Evolutionary conservation across 2,329 filamentous ascomycete genomes (phyloP), one percentile per base, ranked within the genome.

Genomic region (Tolypocladium tropicale): DNA sequence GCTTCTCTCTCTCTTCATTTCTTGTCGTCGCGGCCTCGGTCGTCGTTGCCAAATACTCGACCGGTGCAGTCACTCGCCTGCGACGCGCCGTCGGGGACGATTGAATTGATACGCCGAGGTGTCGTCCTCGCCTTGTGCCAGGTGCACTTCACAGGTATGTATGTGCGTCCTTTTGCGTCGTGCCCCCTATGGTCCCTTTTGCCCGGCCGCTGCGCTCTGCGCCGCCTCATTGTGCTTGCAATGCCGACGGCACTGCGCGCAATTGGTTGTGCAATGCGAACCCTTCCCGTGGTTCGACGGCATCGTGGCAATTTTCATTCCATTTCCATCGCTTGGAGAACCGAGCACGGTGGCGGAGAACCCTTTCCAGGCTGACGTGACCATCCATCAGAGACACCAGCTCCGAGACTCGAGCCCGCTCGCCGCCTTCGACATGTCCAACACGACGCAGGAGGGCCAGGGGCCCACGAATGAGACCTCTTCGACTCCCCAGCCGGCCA

Each of bases 401-500:
- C 43, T n/a, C 43, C 25, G 10, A 16, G 12, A 16, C 25, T 6
- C n/a, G 25, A 30, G 43, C 43, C 16, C 43, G 43, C 16, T 48
- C 43, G 43, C 43, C 43, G 16, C 25, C 43, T 9, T 30, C 43
- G n/a, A n/a, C 43, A 48, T 48, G 43, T 48, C 43, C 25, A 39
- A 28, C 49, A 48, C 34, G 10, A 36, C 51, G 23, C 51, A 46
- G 3, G 39, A 39, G 6, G 39, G 25, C 21, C 54, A 21, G 49
- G 33, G 30, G 49, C 54, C 25, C 37, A 12, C 37, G 52, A n/a
- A 25, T 5, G 52, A 21, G 12, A 32, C 62, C n/a, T 53, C 54
- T 18, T 48, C 59, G n/a, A 18, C 53, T 30, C 12, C 56, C 11
- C 33, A 54, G 39, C 57, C n/a, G n/a, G n/a, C n/a, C n/a, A n/a